phyloP scores from a whole-genome alignment of 1,284 basidiomycete genomes.

The Exobasidium cylindrosporum region DNA sequence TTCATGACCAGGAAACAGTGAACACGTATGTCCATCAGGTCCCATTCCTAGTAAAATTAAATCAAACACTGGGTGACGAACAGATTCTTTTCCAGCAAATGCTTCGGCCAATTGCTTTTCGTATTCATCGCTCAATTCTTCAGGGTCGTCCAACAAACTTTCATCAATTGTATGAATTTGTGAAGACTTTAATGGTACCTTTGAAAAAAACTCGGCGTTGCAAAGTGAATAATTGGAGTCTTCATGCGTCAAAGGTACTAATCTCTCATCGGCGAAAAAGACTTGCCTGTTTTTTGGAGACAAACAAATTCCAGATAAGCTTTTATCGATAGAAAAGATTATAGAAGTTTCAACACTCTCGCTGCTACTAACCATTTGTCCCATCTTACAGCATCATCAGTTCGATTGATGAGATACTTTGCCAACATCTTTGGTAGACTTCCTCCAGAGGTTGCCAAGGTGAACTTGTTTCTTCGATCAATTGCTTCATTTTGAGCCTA shows the following conservation, averaged over 20 bases:
- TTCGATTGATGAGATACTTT: conserved; percentile 67
- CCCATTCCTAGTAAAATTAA: conserved; percentile 56
- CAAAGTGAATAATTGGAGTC: conserved; percentile 88
- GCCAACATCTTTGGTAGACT: conserved; percentile 80
- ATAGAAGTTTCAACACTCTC: too few species aligned
- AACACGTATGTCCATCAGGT: conserved; percentile 88
- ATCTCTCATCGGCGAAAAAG: conserved; percentile 95
- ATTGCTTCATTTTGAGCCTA: conserved; percentile 81
- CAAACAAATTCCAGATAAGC: too few species aligned
- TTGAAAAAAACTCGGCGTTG: conserved; percentile 72
- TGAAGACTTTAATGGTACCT: conserved; percentile 67
- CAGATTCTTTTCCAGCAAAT: conserved; percentile 61
- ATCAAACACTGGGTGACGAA: conserved; percentile 54
- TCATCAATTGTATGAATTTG: conserved; percentile 85
- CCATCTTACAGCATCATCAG: conserved; percentile 73
- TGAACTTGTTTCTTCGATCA: conserved; percentile 81
- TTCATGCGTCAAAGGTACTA: conserved; percentile 84
- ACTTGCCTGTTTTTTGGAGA: conserved; percentile 96
- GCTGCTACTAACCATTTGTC: conserved; percentile 86
- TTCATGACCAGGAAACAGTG: conserved; percentile 87
- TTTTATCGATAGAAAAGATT: too few species aligned
- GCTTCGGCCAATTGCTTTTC: conserved; percentile 84
- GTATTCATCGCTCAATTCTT: conserved; percentile 86
- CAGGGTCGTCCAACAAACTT: conserved; percentile 64
- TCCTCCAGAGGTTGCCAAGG: conserved; percentile 88